Conservation (phyloP, 2,329 filamentous ascomycete genomes). For the Thelonectria blattea region DNA sequence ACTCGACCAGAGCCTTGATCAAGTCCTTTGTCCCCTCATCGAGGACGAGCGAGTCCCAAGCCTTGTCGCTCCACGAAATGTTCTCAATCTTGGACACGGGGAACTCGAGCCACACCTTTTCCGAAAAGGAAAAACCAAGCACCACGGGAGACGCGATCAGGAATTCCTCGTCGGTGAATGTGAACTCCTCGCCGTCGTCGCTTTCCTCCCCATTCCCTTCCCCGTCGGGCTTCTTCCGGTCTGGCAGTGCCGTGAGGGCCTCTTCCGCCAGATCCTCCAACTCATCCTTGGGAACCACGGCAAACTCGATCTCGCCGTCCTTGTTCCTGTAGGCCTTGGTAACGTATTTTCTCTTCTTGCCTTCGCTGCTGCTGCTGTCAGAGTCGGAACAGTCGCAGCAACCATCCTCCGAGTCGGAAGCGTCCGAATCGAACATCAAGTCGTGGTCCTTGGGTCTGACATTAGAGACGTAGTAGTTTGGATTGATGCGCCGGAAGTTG, state of each 20-base stretch:
- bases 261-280: slow-evolving; percentile 46
- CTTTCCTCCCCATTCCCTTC: slow-evolving; percentile 14
- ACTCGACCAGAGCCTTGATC: slow-evolving; percentile 78
- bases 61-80: slow-evolving; percentile 83
- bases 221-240: slow-evolving; percentile 27
- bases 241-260: slow-evolving; percentile 61
- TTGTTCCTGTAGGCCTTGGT: slow-evolving; percentile 59
- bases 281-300: slow-evolving; percentile 41
- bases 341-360: slow-evolving; percentile 52
- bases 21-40: slow-evolving; percentile 66
- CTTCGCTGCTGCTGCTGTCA: slow-evolving; percentile 43
- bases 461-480: slow-evolving; percentile 80
- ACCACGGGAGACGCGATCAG: slow-evolving; percentile 84
- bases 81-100: slow-evolving; percentile 79
- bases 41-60: slow-evolving; percentile 83
- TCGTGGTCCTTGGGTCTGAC: slow-evolving; percentile 76
- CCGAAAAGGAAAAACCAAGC: slow-evolving; percentile 83
- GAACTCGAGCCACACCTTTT: slow-evolving; percentile 92
- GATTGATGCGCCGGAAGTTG: slow-evolving; percentile 82
- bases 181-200: slow-evolving; percentile 26
- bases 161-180: slow-evolving; percentile 83
- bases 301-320: slow-evolving; percentile 46
- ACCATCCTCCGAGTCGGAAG: slow-evolving; percentile 50
- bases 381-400: slow-evolving; percentile 50
- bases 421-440: slow-evolving; percentile 47